Evolutionary conservation across 305 asterid genomes (phyloP).

Genomic region (Solanum hybrid): DNA sequence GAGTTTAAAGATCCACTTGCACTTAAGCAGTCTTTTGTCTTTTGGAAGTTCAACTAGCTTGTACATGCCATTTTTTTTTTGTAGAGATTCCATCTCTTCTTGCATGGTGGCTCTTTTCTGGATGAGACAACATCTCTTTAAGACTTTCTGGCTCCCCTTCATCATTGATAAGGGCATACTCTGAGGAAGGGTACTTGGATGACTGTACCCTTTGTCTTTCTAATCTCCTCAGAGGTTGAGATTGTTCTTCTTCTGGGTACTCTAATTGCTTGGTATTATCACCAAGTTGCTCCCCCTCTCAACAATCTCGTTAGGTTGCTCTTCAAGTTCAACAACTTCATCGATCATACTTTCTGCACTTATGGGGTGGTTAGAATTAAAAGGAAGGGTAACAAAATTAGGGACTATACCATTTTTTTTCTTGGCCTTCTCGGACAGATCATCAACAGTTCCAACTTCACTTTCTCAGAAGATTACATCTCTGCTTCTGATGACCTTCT

Average conservation of each 20-base stretch:
- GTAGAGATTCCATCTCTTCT: neutral
- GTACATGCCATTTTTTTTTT: neutral
- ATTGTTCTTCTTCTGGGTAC: neutral
- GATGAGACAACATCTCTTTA: neutral
- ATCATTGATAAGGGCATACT: neutral
- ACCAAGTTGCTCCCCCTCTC: too few species aligned
- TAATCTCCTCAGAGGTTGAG: neutral
- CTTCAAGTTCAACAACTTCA: too few species aligned
- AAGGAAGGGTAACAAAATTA: too few species aligned
- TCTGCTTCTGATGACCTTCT: too few species aligned
- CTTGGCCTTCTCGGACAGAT: too few species aligned
- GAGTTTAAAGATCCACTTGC: neutral
- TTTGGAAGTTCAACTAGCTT: neutral
- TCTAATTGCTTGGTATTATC: too few species aligned
- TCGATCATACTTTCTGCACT: too few species aligned
- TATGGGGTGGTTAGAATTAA: too few species aligned
- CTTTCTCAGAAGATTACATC: too few species aligned
- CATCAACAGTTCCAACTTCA: too few species aligned
- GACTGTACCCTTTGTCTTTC: neutral
- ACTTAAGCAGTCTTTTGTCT: neutral
- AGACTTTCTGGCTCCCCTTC: neutral
- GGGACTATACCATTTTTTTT: too few species aligned
- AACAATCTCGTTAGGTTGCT: too few species aligned
- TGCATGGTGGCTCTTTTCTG: neutral
- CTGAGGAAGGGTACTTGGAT: neutral